Percentiles rank a stretch among this genome's conserved stretches.
These are phyloP conservation scores for Elongisporangium anandrum DNA, from an alignment of 352 stramenopile genomes.

Conservation along the genomic window DNA sequence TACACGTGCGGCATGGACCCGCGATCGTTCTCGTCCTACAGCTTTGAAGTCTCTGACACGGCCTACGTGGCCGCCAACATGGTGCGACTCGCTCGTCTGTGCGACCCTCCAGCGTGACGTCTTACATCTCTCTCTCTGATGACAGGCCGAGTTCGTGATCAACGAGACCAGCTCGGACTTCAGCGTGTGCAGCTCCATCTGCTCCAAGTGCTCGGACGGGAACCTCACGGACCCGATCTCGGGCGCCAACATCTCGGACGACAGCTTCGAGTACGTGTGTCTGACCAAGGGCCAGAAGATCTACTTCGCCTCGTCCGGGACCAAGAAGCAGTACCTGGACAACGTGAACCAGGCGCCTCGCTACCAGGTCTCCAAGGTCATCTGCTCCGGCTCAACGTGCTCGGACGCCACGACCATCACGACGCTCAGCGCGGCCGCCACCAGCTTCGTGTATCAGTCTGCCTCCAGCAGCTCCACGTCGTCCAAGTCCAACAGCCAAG, in stretches of 20 bases:
- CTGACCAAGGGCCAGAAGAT: constrained; percentile 78
- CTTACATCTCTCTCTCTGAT: constrained; percentile 3
- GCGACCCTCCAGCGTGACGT: neutral
- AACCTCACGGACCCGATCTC: constrained; percentile 57
- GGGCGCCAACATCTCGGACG: constrained; percentile 38
- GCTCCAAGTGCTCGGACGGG: constrained; percentile 35
- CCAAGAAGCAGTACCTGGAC: constrained; percentile 56
- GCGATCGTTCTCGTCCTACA: constrained; percentile 35
- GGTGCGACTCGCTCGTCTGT: constrained; percentile 36
- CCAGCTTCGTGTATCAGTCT: constrained; percentile 23
- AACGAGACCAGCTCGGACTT: constrained; percentile 38
- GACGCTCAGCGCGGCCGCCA: constrained; percentile 40
- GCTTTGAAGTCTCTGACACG: constrained; percentile 61
- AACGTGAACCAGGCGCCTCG: constrained; percentile 51
- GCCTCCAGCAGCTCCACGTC: constrained; percentile 17
- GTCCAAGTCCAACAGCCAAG: constrained; percentile 14
- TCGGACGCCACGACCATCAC: constrained; percentile 57
- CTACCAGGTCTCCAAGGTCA: constrained; percentile 43
- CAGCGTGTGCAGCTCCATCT: constrained; percentile 27
- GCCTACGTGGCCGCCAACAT: constrained; percentile 74
- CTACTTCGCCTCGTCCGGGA: constrained; percentile 73
- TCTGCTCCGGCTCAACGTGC: constrained; percentile 53
- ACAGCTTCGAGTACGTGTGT: constrained; percentile 73
- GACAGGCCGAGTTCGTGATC: constrained; percentile 39
- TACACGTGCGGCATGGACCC: constrained; percentile 77